Conservation (phyloP, 257 asterid genomes). For the Solanum rostratum region DNA sequence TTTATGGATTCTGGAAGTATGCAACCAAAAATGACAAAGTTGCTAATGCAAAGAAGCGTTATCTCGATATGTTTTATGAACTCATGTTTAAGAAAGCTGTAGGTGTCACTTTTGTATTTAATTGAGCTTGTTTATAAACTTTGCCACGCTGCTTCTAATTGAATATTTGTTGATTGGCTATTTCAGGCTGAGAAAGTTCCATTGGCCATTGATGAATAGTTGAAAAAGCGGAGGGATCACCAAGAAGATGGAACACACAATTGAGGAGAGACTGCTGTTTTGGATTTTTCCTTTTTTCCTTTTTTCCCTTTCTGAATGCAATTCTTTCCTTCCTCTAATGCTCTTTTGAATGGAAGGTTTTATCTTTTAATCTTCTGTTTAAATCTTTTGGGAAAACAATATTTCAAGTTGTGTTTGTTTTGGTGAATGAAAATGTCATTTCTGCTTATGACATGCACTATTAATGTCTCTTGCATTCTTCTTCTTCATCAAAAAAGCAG, state of each 20-base stretch:
- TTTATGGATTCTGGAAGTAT: conserved; percentile 6
- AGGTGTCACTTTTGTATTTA: background rate
- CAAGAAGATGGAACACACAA: background rate
- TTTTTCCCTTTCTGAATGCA: background rate
- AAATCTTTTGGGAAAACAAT: background rate
- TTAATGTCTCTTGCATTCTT: background rate
- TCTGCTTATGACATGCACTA: background rate
- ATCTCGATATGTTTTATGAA: conserved; percentile 8
- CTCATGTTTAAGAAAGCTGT: conserved; percentile 1
- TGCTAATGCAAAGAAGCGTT: background rate
- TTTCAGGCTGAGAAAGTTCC: conserved; percentile 8
- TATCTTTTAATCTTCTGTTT: background rate
- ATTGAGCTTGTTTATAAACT: background rate
- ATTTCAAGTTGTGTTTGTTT: background rate
- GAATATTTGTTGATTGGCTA: background rate
- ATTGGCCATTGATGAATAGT: conserved; percentile 7
- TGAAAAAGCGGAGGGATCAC: background rate
- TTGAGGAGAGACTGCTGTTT: background rate
- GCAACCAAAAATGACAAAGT: background rate
- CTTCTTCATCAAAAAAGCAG: background rate
- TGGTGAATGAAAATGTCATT: background rate
- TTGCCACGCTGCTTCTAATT: background rate
- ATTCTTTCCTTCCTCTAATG: background rate
- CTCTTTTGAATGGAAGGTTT: background rate
- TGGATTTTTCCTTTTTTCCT: background rate